Conservation (phyloP, 108 stramenopile genomes). For the Cyclotella distinguenda region DNA sequence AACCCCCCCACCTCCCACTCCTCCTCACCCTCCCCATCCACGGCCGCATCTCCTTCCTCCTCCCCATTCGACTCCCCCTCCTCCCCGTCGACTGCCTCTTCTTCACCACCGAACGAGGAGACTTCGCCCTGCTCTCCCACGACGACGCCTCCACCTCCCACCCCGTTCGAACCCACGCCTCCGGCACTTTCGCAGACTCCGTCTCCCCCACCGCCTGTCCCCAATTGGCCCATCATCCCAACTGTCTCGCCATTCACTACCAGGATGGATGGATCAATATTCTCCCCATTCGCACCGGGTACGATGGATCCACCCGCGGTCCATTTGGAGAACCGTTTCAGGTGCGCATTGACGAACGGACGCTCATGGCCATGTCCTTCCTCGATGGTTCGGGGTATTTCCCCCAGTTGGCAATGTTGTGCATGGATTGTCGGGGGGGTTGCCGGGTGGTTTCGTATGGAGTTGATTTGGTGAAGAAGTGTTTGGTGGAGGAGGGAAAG, state of each 20-base stretch:
- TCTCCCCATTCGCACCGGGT: slow-evolving; percentile 53
- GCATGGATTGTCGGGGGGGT: slow-evolving; percentile 70
- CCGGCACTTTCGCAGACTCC: slow-evolving; percentile 51
- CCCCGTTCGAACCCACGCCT: slow-evolving; percentile 51
- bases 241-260: slow-evolving; percentile 74
- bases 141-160: slow-evolving; percentile 28
- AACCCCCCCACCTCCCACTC: slow-evolving; percentile 56
- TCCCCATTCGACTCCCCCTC: slow-evolving; percentile 43
- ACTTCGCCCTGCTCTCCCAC: slow-evolving; percentile 75
- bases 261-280: slow-evolving; percentile 74
- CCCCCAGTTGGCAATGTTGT: slow-evolving; percentile 72
- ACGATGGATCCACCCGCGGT: slow-evolving; percentile 14
- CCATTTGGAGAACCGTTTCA: slow-evolving; percentile 69
- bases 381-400: slow-evolving; percentile 25
- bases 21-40: slow-evolving; percentile 63
- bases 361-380: slow-evolving; percentile 59
- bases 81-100: slow-evolving; percentile 55
- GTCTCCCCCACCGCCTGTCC: slow-evolving; percentile 20
- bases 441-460: slow-evolving; percentile 75
- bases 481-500: slow-evolving; percentile 37
- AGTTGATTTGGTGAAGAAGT: slow-evolving; percentile 47
- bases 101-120: slow-evolving; percentile 68
- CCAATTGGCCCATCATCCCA: slow-evolving; percentile 52
- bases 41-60: slow-evolving; percentile 62
- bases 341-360: slow-evolving; percentile 73